Evolutionary conservation across 169 alveolate species (phyloP).

Genomic region (Plasmodium gaboni): DNA sequence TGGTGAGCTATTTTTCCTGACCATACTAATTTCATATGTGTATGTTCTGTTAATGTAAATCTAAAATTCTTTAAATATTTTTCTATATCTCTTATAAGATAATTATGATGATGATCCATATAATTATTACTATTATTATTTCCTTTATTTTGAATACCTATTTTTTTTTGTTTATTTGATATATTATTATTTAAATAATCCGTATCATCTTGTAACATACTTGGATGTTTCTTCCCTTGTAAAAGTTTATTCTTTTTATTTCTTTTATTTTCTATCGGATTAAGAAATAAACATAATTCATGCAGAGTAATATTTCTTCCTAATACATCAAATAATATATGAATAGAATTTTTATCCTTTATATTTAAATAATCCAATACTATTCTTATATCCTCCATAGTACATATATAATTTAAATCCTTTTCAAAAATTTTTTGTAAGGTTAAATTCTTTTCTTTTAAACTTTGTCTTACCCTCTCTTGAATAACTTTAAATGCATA

Average conservation of each 20-base stretch:
- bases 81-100: slow-evolving; percentile 27
- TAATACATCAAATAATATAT: slow-evolving; percentile 66
- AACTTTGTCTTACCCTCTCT: slow-evolving; percentile 64
- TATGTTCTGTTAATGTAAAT: slow-evolving; percentile 48
- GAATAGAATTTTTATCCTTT: slow-evolving; percentile 22
- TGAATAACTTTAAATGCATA: slow-evolving; percentile 76
- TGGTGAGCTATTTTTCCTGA: slow-evolving; percentile 67
- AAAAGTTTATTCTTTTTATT: background rate
- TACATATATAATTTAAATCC: slow-evolving; percentile 71
- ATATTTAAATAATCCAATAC: slow-evolving; percentile 63
- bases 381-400: slow-evolving; percentile 44
- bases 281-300: slow-evolving; percentile 51
- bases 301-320: slow-evolving; percentile 58
- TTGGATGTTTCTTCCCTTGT: too few species aligned
- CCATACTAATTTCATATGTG: slow-evolving; percentile 73
- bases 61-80: slow-evolving; percentile 49
- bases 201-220: too few species aligned
- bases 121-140: background rate
- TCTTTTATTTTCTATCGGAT: slow-evolving; percentile 42
- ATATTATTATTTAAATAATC: too few species aligned
- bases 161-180: slow-evolving; percentile 25
- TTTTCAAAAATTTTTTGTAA: slow-evolving; percentile 67
- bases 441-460: slow-evolving; percentile 64
- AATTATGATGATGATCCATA: background rate
- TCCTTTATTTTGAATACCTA: background rate